phyloP scores from a whole-genome alignment of 1,284 basidiomycete species.

The Trametes pubescens region DNA sequence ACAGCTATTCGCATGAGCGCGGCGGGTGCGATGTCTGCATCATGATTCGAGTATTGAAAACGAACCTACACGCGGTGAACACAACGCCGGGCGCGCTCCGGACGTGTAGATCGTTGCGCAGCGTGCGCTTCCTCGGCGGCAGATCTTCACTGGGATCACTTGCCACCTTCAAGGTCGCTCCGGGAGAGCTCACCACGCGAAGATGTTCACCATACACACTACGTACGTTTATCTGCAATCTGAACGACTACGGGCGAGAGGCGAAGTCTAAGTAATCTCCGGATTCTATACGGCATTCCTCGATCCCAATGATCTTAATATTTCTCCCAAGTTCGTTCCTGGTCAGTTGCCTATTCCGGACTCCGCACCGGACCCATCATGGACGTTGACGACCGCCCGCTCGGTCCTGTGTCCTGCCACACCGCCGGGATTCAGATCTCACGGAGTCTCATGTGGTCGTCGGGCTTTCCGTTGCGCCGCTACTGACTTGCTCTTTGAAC shows the following conservation, averaged over 20 bases:
- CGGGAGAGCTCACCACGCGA: too few relatives aligned
- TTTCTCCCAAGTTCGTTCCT: constrained; percentile 6
- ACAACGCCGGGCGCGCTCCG: too few relatives aligned
- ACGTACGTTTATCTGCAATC: too few relatives aligned
- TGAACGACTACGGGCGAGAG: too few relatives aligned
- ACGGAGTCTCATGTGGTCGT: not conserved
- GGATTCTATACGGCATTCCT: not conserved
- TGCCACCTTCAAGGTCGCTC: too few relatives aligned
- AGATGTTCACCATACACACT: too few relatives aligned
- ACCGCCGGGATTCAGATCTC: not conserved
- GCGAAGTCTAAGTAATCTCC: not conserved
- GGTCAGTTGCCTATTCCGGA: constrained; percentile 17
- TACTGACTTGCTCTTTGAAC: not conserved
- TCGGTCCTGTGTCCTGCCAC: not conserved
- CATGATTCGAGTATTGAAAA: not conserved
- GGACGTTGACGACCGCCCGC: constrained; percentile 16
- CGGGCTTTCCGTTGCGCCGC: not conserved
- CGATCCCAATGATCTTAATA: not conserved
- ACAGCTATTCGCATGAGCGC: not conserved
- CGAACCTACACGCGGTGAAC: not conserved
- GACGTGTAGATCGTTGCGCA: too few relatives aligned
- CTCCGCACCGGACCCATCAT: constrained; percentile 14
- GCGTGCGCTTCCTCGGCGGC: too few relatives aligned
- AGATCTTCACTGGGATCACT: too few relatives aligned
- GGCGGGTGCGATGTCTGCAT: not conserved